phyloP scores from a whole-genome alignment of 495 filamentous ascomycete species.

The Xylaria longipes region DNA sequence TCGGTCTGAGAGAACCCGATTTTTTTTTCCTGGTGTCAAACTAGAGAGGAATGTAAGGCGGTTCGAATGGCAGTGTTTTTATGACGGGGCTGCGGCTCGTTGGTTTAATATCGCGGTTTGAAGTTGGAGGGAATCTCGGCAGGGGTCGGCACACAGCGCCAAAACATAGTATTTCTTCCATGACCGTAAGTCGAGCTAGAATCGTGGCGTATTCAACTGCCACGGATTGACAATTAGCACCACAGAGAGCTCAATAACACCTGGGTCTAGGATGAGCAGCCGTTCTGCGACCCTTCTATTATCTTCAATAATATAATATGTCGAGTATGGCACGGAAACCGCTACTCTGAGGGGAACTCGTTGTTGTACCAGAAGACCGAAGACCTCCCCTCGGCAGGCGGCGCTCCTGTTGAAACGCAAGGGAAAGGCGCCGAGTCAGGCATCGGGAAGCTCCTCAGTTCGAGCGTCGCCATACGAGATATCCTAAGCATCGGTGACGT shows the following conservation, averaged over 20 bases:
- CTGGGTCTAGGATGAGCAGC: slow-evolving; percentile 33
- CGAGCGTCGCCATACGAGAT: neutral
- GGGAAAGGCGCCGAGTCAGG: neutral
- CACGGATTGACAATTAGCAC: neutral
- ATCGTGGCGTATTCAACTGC: neutral
- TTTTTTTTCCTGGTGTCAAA: too few relatives aligned
- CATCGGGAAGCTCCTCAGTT: neutral
- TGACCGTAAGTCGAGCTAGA: neutral
- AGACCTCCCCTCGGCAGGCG: neutral
- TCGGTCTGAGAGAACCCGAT: too few relatives aligned
- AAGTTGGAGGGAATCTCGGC: neutral
- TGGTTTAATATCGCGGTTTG: too few relatives aligned
- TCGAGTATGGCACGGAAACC: neutral
- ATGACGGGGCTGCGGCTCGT: too few relatives aligned
- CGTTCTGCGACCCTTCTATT: slow-evolving; percentile 24
- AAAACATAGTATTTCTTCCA: neutral
- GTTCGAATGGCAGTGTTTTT: too few relatives aligned
- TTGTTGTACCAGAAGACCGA: neutral
- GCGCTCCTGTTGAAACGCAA: neutral
- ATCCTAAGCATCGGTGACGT: neutral
- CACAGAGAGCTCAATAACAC: slow-evolving; percentile 28
- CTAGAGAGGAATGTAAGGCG: too few relatives aligned
- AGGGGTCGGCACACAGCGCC: neutral
- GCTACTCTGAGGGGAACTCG: neutral
- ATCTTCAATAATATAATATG: slow-evolving; percentile 32